Percentiles rank a stretch among this genome's conserved stretches.
These are phyloP conservation scores for Umbelopsis isabellina DNA, from an alignment of 192 early-diverging fungal species.

Conservation along the genomic window DNA sequence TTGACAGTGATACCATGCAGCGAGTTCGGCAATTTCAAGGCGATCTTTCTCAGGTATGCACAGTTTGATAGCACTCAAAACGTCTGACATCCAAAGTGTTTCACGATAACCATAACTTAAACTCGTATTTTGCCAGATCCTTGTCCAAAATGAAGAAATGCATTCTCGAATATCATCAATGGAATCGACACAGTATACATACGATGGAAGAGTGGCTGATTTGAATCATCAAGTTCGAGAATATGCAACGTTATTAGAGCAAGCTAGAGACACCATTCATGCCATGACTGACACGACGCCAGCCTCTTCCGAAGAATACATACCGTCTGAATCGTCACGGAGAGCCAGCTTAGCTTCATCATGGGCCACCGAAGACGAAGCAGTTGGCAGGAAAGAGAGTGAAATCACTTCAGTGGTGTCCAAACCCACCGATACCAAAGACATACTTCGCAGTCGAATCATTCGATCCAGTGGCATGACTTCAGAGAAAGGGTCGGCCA, in stretches of 20 bases:
- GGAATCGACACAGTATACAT: slow-evolving; percentile 27
- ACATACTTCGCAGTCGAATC: slow-evolving; percentile 1
- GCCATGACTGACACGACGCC: slow-evolving; percentile 28
- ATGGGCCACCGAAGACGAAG: slow-evolving; percentile 30
- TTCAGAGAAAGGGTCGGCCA: not conserved
- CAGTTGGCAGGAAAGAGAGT: not conserved
- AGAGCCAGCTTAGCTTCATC: slow-evolving; percentile 23
- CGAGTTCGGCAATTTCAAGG: slow-evolving; percentile 31
- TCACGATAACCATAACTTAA: not conserved
- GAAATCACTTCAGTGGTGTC: not conserved
- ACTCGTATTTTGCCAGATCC: slow-evolving; percentile 4
- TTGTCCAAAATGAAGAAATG: slow-evolving; percentile 32
- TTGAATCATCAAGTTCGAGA: slow-evolving; percentile 30
- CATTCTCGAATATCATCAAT: slow-evolving; percentile 28
- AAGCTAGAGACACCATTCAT: slow-evolving; percentile 39
- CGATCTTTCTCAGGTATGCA: slow-evolving; percentile 28
- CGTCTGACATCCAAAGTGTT: no score
- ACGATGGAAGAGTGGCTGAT: slow-evolving; percentile 35
- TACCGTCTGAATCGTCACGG: slow-evolving; percentile 9
- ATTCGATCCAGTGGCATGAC: slow-evolving; percentile 8
- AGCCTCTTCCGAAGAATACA: slow-evolving; percentile 4
- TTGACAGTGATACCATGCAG: slow-evolving; percentile 34
- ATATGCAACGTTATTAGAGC: slow-evolving; percentile 34
- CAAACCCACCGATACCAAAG: not conserved
- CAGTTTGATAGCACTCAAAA: not conserved